Evolutionary conservation across 306 rosid species (phyloP).

Genomic region (Corylus avellana): DNA sequence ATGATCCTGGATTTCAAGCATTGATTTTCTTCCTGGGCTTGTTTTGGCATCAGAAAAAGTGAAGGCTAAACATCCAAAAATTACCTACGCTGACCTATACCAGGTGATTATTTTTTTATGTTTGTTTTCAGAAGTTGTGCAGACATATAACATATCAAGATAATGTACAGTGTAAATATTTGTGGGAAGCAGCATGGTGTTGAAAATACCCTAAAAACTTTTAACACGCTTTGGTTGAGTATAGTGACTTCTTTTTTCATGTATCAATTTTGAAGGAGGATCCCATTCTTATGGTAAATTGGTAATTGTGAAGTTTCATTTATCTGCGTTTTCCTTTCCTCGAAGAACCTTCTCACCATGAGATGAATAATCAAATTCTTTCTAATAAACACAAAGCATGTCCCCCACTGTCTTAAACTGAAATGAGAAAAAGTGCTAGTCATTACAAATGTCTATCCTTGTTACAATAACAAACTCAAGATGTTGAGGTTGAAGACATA

Average conservation of each 20-base stretch:
- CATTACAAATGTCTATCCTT: neutral
- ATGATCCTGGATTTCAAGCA: neutral
- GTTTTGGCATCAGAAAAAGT: conserved; percentile 57
- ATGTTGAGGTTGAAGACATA: neutral
- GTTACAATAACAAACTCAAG: neutral
- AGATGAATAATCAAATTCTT: neutral
- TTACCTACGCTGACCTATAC: conserved; percentile 78
- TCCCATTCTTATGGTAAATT: neutral
- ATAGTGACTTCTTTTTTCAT: neutral
- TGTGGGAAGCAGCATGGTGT: too few species aligned
- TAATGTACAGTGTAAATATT: neutral
- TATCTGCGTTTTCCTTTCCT: too few species aligned
- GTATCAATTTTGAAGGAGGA: neutral
- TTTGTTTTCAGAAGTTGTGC: neutral
- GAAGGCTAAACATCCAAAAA: conserved; percentile 61
- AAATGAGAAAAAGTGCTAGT: neutral
- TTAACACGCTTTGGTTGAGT: too few species aligned
- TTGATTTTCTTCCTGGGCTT: conserved; percentile 1
- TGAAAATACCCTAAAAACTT: too few species aligned
- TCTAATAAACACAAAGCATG: neutral
- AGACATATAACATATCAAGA: neutral
- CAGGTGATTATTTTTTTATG: conserved; percentile 51
- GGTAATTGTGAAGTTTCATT: neutral
- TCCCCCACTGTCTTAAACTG: neutral
- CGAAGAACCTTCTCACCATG: neutral